Evolutionary conservation across 2,329 filamentous ascomycete genomes (phyloP), one percentile per base, ranked within the genome.

Genomic region (Xylariaceae sp.): DNA sequence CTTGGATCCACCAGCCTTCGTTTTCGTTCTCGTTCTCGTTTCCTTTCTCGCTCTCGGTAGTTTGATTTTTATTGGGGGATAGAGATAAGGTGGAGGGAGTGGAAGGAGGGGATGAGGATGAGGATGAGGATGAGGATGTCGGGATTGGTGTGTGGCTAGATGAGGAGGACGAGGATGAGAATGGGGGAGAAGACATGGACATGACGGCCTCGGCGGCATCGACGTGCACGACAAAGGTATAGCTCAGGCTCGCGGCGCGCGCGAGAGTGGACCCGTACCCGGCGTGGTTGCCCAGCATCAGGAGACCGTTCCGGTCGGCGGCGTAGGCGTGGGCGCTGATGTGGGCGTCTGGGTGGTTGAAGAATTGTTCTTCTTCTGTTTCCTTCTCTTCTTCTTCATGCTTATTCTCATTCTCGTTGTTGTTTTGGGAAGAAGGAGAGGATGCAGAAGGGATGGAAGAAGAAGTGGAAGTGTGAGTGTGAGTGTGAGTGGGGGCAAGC

Each of bases 1-100:
- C 73, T 51, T 74, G 70, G 12, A 76, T 52, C 73, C 73, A 77
- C 73, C 73, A 77, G 9, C 60, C 60, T 3, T 62, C 38, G 4
- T 34, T 7, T 11, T 24, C 39, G 9, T 21, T 57, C 3, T 60
- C 62, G 9, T 46, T 44, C 21, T 24, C 21, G 14, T 57, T 54
- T 16, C 46, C 26, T n/a, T n/a, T n/a, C n/a, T n/a, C n/a, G n/a
- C n/a, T n/a, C n/a, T n/a, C n/a, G n/a, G n/a, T n/a, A n/a, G n/a
- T n/a, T n/a, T n/a, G n/a, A n/a, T n/a, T n/a, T n/a, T n/a, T n/a
- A n/a, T n/a, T n/a, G n/a, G n/a, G n/a, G n/a, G n/a, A n/a, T n/a
- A n/a, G n/a, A n/a, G n/a, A n/a, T n/a, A n/a, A n/a, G n/a, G n/a
- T n/a, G n/a, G n/a, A n/a, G n/a, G n/a, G n/a, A n/a, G n/a, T n/a